Evolutionary conservation across 108 stramenopile genomes (phyloP), one percentile per base, ranked within the genome.

Genomic region (Stephanodiscus minutulus): DNA sequence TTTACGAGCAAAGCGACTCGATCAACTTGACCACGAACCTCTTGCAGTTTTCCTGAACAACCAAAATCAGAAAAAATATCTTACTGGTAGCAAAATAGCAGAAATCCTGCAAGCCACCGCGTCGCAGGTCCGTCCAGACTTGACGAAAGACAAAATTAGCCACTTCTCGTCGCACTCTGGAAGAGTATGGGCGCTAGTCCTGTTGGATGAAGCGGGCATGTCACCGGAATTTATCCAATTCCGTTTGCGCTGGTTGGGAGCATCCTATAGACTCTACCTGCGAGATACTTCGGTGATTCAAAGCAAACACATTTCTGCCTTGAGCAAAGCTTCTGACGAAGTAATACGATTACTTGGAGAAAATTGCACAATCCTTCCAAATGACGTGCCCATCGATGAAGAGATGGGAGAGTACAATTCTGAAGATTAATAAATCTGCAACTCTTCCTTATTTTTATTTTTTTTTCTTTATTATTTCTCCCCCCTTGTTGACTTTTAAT

Each of bases 161-260:
- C 25, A 25, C 18, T 44, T 57, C 41, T 57, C 68, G 0, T 57
- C 29, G 25, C 68, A 68, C 28, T 67, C 66, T 0, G 20, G 49
- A 20, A 53, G 66, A 27, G 66, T 67, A 7, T 67, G 66, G 66
- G 66, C 68, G 5, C 21, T 27, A 21, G 56, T 68, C 36, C 55
- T 68, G 27, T 41, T 68, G 11, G 22, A 58, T 28, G 41, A 68
- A 58, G 55, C 35, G 6, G 68, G 68, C 11, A 58, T 52, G 35
- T 15, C 7, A 17, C 37, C 25, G 24, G 33, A 24, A 27, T 57
- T 52, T 17, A 68, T 68, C 11, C 37, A 58, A 18, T 22, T 27
- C 15, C 33, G 56, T 27, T 28, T 68, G 21, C 55, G 20, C 15
- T 68, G 68, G 68, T n/a, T 57, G 22, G 56, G 68, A 22, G 56